Percentiles rank a stretch among this genome's conserved stretches.
Conservation (phyloP, 106 monocot species). For the Agapanthus africanus region DNA sequence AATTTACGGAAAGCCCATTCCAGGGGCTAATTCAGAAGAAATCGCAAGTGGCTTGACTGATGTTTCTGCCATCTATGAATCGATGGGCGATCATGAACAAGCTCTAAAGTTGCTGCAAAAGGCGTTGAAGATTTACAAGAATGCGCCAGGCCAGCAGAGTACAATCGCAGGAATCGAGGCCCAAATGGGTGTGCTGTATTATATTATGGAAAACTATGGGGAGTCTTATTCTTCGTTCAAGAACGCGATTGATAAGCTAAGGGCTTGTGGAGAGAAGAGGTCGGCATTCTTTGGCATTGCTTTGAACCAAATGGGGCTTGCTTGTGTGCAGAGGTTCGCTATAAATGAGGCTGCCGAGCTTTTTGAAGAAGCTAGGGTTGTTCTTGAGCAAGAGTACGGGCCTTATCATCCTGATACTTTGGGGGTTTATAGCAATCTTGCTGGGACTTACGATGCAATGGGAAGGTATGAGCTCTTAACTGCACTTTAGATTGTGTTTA, state of each 20-base stretch:
- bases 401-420: slow-evolving; percentile 86
- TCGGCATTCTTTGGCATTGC: slow-evolving; percentile 77
- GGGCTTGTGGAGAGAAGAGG: slow-evolving; percentile 78
- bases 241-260: slow-evolving; percentile 57
- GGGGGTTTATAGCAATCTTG: slow-evolving; percentile 90
- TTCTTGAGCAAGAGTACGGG: slow-evolving; percentile 76
- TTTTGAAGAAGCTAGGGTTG: slow-evolving; percentile 66
- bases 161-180: slow-evolving; percentile 88
- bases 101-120: slow-evolving; percentile 76
- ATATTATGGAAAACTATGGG: slow-evolving; percentile 57
- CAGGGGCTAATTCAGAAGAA: slow-evolving; percentile 55
- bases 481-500: neutral
- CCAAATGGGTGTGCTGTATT: slow-evolving; percentile 81
- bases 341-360: slow-evolving; percentile 78
- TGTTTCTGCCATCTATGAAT: slow-evolving; percentile 79
- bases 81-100: slow-evolving; percentile 72
- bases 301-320: slow-evolving; percentile 90
- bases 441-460: slow-evolving; percentile 95
- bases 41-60: slow-evolving; percentile 68
- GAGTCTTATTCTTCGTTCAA: slow-evolving; percentile 60
- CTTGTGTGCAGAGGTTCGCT: slow-evolving; percentile 65
- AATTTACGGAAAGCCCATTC: slow-evolving; percentile 65
- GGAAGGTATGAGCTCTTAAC: slow-evolving; percentile 61
- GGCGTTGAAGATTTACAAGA: slow-evolving; percentile 68
- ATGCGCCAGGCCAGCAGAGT: slow-evolving; percentile 68